These are phyloP conservation scores for Colletotrichum somersetense DNA, from an alignment of 2,329 filamentous ascomycete genomes.

Conservation along the genomic window DNA sequence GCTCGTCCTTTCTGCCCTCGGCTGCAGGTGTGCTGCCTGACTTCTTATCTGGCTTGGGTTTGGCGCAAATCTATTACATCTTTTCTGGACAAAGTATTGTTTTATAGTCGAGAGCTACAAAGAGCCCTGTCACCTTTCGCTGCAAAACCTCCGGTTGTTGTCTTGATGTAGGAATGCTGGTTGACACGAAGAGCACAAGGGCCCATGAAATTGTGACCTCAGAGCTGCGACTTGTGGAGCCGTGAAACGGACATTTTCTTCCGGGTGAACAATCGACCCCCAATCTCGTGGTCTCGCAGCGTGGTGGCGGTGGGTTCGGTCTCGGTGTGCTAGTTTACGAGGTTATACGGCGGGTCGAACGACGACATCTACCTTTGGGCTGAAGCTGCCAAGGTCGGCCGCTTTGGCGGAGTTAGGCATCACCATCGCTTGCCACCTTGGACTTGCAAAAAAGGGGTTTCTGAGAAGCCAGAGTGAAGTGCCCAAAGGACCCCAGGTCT, in stretches of 20 bases:
- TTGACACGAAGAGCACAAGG: constrained; percentile 6
- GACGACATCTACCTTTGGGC: constrained; percentile 8
- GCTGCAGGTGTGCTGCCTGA: too few species aligned
- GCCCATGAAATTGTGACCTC: constrained; percentile 15
- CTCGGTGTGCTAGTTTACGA: neutral
- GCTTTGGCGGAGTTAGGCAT: neutral
- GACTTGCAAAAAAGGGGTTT: neutral
- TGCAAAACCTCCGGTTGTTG: constrained; percentile 1
- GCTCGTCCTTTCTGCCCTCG: neutral
- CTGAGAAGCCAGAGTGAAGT: neutral
- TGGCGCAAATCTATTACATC: neutral
- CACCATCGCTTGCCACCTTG: neutral
- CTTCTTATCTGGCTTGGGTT: too few species aligned
- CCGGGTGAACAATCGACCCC: constrained; percentile 9
- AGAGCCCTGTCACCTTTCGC: neutral
- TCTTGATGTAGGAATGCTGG: neutral
- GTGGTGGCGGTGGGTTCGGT: neutral
- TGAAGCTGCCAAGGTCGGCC: neutral
- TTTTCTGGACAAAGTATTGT: neutral
- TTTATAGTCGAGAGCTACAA: neutral
- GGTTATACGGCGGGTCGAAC: constrained; percentile 18
- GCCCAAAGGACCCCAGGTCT: too few species aligned
- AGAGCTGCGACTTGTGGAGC: neutral
- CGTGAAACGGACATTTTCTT: constrained; percentile 15
- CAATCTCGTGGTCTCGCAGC: neutral